Percentiles rank a stretch among this genome's conserved stretches.
Conservation (phyloP, 1,284 basidiomycete species). For the Acaromyces ingoldii region DNA sequence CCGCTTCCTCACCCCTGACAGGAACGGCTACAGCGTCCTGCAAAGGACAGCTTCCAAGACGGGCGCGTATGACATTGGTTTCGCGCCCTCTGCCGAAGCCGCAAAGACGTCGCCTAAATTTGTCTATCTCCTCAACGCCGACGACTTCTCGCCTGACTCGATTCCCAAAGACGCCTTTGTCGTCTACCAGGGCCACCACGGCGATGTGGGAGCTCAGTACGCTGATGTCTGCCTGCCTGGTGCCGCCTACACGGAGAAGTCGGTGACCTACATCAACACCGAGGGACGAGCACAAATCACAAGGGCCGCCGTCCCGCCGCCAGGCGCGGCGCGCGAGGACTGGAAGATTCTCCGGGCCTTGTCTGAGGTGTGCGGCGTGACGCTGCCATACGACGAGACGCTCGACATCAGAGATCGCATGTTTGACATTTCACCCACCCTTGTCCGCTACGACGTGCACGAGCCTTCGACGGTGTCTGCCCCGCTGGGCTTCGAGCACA, state of each 20-base stretch:
- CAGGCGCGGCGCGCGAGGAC: slow-evolving; percentile 90
- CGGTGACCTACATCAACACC: slow-evolving; percentile 91
- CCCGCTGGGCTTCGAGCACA: slow-evolving; percentile 32
- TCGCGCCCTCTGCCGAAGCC: slow-evolving; percentile 75
- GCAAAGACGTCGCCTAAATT: slow-evolving; percentile 81
- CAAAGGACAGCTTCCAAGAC: slow-evolving; percentile 85
- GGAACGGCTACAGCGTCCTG: slow-evolving; percentile 91
- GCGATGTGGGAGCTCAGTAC: slow-evolving; percentile 90
- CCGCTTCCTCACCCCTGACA: slow-evolving; percentile 73
- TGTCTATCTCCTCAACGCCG: slow-evolving; percentile 92
- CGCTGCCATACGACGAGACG: slow-evolving; percentile 86
- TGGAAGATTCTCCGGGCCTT: slow-evolving; percentile 98
- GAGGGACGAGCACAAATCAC: slow-evolving; percentile 90
- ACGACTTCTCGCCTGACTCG: slow-evolving; percentile 82
- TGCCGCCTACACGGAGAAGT: slow-evolving; percentile 94
- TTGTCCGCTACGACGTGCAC: slow-evolving; percentile 80
- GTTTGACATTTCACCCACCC: slow-evolving; percentile 91
- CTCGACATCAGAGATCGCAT: slow-evolving; percentile 83
- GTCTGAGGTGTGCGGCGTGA: slow-evolving; percentile 75
- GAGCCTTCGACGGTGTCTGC: slow-evolving; percentile 65
- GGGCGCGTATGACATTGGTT: slow-evolving; percentile 93
- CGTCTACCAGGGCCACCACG: slow-evolving; percentile 98
- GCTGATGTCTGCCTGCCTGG: slow-evolving; percentile 93
- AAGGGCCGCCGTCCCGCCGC: slow-evolving; percentile 86
- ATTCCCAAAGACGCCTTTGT: slow-evolving; percentile 94